Base-by-base conservation (phyloP, 2,329 filamentous ascomycete species). In the Penicillium sp. region DNA sequence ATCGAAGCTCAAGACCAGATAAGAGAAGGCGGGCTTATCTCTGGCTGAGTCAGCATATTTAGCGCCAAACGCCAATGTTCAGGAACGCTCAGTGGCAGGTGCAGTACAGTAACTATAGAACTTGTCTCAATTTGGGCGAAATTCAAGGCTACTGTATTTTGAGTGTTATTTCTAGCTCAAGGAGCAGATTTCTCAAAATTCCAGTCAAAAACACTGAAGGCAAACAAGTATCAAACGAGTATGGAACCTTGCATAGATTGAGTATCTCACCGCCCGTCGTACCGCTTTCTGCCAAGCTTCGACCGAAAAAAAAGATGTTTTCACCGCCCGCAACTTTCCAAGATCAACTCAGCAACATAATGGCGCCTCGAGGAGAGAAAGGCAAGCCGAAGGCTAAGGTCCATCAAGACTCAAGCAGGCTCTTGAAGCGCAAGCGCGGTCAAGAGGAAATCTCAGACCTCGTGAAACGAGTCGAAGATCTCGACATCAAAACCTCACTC, bases 401-500 rank as follows among this genome's bases (percentile, higher is more conserved):
- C 13, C 57, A 64, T 18, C 57, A 62, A 56, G 46, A 67, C 2
- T 66, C 63, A 16, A 55, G 63, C 11, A 65, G 69, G 21, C 66
- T 62, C 8, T 60, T 79, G 50, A 80, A 80, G 56, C 72, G 77
- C 55, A 79, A 79, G 62, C 74, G 77, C 31, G 74, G 72, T 14
- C 71, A 76, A 45, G 77, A 78, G 36, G 72, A 77, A 51, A 57
- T 80, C 27, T 68, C 72, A 13, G 62, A 70, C 3, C 73, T 80
- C 51, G 58, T 63, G n/a, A 67, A 77, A 56, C 68, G 69, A 57
- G 75, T 80, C 13, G 70, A 75, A 56, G 75, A 76, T 36, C 70
- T 80, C 54, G 74, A 80, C 52, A 64, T 73, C 56, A 76, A 77
- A 48, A 63, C 67, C 59, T 75, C 83, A 14, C 79, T 82, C 64